A percentile compares a stretch with the other conserved stretches of the same genome.
phyloP scores from a whole-genome alignment of 2,329 filamentous ascomycete species.

The Pyricularia grisea region DNA sequence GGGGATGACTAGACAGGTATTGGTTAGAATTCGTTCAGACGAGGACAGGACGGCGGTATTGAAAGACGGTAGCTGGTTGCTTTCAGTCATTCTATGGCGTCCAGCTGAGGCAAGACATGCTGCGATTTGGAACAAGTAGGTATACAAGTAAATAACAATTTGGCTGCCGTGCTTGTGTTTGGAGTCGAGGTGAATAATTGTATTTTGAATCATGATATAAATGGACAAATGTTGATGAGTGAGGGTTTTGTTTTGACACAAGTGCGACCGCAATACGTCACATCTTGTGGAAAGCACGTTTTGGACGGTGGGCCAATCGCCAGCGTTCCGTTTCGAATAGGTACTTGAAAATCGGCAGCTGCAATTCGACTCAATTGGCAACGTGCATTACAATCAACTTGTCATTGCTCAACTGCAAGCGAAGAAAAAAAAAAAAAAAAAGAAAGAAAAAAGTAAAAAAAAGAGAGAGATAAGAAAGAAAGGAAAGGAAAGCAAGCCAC shows the following conservation, averaged over 20 bases:
- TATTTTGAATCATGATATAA: background rate
- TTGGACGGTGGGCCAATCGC: slow-evolving; percentile 1
- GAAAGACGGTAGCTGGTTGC: background rate
- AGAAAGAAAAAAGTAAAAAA: background rate
- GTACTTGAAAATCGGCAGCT: background rate
- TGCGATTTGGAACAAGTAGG: too few species aligned
- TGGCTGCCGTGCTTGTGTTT: background rate
- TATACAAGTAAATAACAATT: background rate
- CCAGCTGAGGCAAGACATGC: background rate
- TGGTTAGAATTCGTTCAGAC: background rate
- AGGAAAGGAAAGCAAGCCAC: background rate
- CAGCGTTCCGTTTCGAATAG: background rate
- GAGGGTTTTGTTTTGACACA: background rate
- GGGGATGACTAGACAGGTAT: background rate
- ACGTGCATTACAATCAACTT: too few species aligned
- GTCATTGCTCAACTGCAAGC: background rate
- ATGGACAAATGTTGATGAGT: background rate
- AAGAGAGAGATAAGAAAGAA: background rate
- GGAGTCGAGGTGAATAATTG: background rate
- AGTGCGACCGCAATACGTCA: background rate
- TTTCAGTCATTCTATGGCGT: background rate
- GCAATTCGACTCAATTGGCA: background rate
- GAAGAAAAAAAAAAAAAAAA: background rate
- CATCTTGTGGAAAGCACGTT: slow-evolving; percentile 1
- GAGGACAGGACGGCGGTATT: background rate